Evolutionary conservation across 1,284 basidiomycete species (phyloP), one percentile per base, ranked within the genome.

Genomic region (Ustilago nuda): DNA sequence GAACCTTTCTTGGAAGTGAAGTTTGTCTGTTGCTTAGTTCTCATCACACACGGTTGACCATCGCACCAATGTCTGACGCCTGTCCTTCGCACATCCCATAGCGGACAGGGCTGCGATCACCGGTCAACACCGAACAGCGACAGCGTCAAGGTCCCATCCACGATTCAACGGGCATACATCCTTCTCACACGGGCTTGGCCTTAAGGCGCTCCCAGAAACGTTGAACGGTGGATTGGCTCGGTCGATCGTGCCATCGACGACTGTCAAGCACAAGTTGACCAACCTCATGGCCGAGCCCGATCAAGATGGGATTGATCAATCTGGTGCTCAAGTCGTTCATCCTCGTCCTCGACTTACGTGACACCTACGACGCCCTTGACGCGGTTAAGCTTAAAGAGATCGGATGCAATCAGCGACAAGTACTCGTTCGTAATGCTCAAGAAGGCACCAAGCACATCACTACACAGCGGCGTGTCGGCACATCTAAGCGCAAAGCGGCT

Each of bases 271-370:
- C 13, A 13, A 41, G 39, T 17, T 17, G 39, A 13, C 39, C 4
- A 5, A 52, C 9, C n/a, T 23, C 23, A 17, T 17, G 43, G 19
- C 61, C 32, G 2, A 7, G 41, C 45, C 33, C 30, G 48, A 4
- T 36, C 4, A 56, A 45, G 13, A 77, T 77, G 75, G 63, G 57
- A 3, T 67, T 77, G 43, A 65, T 73, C 53, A 73, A 73, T 52
- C 41, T 77, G 8, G 17, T 73, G 11, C 64, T 77, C 11, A 77
- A 73, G 48, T 46, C 66, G 4, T 41, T 35, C 57, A 73, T 73
- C 50, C 54, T 77, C 13, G 15, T 73, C 27, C 75, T 77, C 45
- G 67, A 72, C 27, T 61, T 77, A 7, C 66, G 70, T 23, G 65
- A 67, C 35, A 72, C 71, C 17, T 78, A 56, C 41, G 65, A 73